Percentiles rank a stretch among this genome's conserved stretches.
These are phyloP conservation scores for Tolypocladium nubicola DNA, from an alignment of 2,329 filamentous ascomycete species.

Conservation along the genomic window DNA sequence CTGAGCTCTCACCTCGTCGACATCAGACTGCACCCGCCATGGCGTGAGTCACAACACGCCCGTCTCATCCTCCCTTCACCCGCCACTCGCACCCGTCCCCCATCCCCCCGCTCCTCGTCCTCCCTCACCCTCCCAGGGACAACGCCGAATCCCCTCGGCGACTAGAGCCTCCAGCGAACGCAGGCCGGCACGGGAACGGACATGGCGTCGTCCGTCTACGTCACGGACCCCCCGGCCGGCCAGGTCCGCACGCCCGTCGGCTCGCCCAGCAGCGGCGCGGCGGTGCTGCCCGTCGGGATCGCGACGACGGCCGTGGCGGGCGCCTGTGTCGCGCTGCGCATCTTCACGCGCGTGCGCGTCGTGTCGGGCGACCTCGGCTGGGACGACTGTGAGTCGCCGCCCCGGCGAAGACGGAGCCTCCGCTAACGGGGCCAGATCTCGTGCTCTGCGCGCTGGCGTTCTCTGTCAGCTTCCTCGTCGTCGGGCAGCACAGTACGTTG, in stretches of 20 bases:
- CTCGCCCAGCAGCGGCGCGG: conserved; percentile 11
- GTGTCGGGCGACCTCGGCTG: conserved; percentile 13
- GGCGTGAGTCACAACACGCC: too few species aligned
- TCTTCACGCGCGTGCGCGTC: conserved; percentile 17
- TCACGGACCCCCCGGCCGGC: conserved; percentile 15
- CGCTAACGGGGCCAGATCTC: conserved; percentile 1
- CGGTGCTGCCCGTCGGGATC: conserved; percentile 12
- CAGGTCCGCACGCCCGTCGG: conserved; percentile 11
- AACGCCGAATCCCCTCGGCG: too few species aligned
- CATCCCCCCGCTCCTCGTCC: too few species aligned
- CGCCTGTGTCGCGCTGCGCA: conserved; percentile 11
- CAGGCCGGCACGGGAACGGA: too few species aligned
- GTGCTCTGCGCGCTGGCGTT: conserved; percentile 13
- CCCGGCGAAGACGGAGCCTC: too few species aligned
- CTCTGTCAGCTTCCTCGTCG: conserved; percentile 12
- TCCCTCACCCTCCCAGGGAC: too few species aligned
- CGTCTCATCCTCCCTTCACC: too few species aligned
- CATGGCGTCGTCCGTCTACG: conserved; percentile 4
- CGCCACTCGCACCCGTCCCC: too few species aligned
- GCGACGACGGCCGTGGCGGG: conserved; percentile 12
- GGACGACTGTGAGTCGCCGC: conserved; percentile 15
- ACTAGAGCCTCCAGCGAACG: too few species aligned
- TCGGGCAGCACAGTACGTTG: conserved; percentile 12
- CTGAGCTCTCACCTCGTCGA: too few species aligned
- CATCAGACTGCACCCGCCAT: too few species aligned